These are phyloP conservation scores for Pleurotus platypus DNA, from an alignment of 768 basidiomycete genomes.

Conservation along the genomic window DNA sequence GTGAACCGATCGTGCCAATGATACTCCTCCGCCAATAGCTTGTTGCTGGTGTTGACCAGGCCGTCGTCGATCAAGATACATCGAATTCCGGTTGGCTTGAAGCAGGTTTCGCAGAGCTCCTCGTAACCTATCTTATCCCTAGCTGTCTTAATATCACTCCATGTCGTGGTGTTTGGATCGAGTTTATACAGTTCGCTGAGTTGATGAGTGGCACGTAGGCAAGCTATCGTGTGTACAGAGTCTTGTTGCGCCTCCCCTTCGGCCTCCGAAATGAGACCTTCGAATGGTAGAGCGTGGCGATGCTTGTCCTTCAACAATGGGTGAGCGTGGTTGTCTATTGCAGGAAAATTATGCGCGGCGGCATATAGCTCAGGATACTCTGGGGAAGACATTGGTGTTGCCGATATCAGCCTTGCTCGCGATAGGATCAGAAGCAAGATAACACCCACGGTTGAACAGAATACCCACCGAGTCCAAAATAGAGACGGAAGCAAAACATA, in stretches of 20 bases:
- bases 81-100: slow-evolving; percentile 57
- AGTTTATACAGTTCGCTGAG: slow-evolving; percentile 49
- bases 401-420: not conserved
- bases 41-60: slow-evolving; percentile 40
- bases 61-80: slow-evolving; percentile 76
- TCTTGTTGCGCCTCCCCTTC: slow-evolving; percentile 50
- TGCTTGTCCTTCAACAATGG: slow-evolving; percentile 51
- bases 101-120: slow-evolving; percentile 52
- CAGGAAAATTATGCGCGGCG: slow-evolving; percentile 39
- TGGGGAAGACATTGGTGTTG: not conserved
- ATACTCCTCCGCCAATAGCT: slow-evolving; percentile 39
- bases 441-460: not conserved
- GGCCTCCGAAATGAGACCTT: slow-evolving; percentile 67
- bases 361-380: slow-evolving; percentile 16
- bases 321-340: slow-evolving; percentile 81
- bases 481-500: not conserved
- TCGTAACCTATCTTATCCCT: slow-evolving; percentile 45
- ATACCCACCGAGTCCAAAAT: not conserved
- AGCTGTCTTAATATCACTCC: slow-evolving; percentile 56
- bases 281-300: slow-evolving; percentile 49
- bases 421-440: not conserved
- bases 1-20: slow-evolving; percentile 65
- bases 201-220: slow-evolving; percentile 52
- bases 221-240: slow-evolving; percentile 53
- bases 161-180: slow-evolving; percentile 31